A percentile compares a stretch with the other conserved stretches of the same genome.
Evolutionary conservation across 352 stramenopile species (phyloP).

Genomic region (Globisporangium middletonii): DNA sequence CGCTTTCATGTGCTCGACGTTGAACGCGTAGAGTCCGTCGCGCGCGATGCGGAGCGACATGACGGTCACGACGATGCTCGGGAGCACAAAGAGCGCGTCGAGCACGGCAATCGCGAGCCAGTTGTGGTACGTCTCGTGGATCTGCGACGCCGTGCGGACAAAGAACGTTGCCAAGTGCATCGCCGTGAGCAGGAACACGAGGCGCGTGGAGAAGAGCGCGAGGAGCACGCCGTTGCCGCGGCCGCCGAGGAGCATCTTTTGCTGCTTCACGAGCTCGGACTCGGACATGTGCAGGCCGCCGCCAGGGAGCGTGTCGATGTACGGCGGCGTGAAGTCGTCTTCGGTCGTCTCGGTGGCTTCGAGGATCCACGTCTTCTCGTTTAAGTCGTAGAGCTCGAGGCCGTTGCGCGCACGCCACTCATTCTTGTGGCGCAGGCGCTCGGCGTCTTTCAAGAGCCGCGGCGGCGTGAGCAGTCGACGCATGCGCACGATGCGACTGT

Average conservation of each 20-base stretch:
- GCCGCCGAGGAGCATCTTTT: conserved; percentile 35
- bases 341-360: conserved; percentile 20
- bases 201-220: conserved; percentile 55
- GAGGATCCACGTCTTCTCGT: conserved; percentile 45
- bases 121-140: conserved; percentile 18
- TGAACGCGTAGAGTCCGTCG: conserved; percentile 66
- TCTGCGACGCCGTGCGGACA: conserved; percentile 38
- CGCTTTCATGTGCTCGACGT: conserved; percentile 71
- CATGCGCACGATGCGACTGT: conserved; percentile 45
- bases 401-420: conserved; percentile 46
- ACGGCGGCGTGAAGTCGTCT: conserved; percentile 41
- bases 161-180: conserved; percentile 64
- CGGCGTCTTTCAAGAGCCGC: conserved; percentile 45
- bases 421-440: conserved; percentile 47
- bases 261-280: conserved; percentile 28
- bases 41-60: conserved; percentile 63
- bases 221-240: conserved; percentile 48
- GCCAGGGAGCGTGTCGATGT: conserved; percentile 35
- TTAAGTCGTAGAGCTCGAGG: conserved; percentile 22
- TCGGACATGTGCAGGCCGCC: conserved; percentile 31
- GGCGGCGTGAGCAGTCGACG: conserved; percentile 44
- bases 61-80: conserved; percentile 49
- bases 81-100: conserved; percentile 39
- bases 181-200: conserved; percentile 70
- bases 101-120: conserved; percentile 22